Evolutionary conservation across 177 flowering plant genomes (phyloP), one percentile per base, ranked within the genome.

Genomic region (Vitis hybrid): DNA sequence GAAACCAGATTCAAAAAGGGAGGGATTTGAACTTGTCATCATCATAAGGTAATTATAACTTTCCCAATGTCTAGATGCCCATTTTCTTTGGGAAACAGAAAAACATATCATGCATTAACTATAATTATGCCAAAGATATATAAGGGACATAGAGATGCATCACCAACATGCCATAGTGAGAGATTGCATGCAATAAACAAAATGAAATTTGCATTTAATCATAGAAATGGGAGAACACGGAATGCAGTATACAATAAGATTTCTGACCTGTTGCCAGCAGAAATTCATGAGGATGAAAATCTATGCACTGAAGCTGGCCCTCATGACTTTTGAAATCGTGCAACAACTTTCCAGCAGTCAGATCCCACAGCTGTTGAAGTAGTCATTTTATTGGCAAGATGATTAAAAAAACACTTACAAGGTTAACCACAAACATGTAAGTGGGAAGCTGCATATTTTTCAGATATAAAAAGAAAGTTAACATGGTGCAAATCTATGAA

Each of bases 251-350:
- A 26, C 40, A 18, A 14, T 34, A 62, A 60, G 17, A 74, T 51
- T 34, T 56, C 82, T 68, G 32, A 95, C 99, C 99, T 87, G 99
- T 95, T 70, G 98, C 99, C 56, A 95, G 82, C 64, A 95, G 86
- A 82, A 93, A 95, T 74, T 93, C 98, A 74, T 95, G 92, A 49
- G 99, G 99, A 85, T 95, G 99, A 75, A 95, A 95, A 79, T 95
- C 99, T 76, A 95, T 89, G 82, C 97, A 93, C 70, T 93, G 98
- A 74, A 95, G 66, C 72, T 90, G 97, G 73, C 98, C 99, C 73
- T 93, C 99, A 40, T 95, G 99, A 78, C 76, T 76, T 85, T 95
- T 95, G 80, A 95, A 95, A 52, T 95, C 99, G 70, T 93, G 98
- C 84, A 95, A 71, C 57, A 95, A 81, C 83, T 95, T 95, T 75